These are phyloP conservation scores for Boletus pseudopeckii DNA, from an alignment of 768 basidiomycete genomes.

Conservation along the genomic window DNA sequence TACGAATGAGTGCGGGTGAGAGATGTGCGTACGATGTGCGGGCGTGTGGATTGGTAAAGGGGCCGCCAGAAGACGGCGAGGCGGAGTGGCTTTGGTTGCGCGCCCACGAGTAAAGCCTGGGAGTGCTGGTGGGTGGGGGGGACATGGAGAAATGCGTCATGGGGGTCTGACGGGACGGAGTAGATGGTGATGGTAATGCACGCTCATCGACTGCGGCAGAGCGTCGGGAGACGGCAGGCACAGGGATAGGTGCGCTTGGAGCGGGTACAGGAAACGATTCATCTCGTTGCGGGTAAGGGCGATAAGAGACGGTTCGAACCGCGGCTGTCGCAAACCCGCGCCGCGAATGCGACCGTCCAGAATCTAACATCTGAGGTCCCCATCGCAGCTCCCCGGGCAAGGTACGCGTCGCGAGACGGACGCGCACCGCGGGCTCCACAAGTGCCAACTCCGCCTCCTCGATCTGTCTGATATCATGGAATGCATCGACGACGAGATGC, in stretches of 20 bases:
- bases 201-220: conserved; percentile 21
- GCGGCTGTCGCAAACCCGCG: background rate
- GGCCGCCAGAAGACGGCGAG: conserved; percentile 36
- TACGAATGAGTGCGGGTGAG: conserved; percentile 44
- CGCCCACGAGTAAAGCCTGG: conserved; percentile 57
- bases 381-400: conserved; percentile 9
- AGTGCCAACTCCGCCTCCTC: conserved; percentile 5
- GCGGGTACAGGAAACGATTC: conserved; percentile 17
- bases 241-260: conserved; percentile 29
- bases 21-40: conserved; percentile 60
- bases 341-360: conserved; percentile 1
- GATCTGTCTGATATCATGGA: conserved; percentile 27
- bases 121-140: conserved; percentile 53
- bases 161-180: conserved; percentile 31
- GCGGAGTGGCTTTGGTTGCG: conserved; percentile 34
- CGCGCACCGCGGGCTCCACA: conserved; percentile 17
- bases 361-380: conserved; percentile 1
- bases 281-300: background rate
- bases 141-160: conserved; percentile 39
- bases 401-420: conserved; percentile 22
- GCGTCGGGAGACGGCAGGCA: conserved; percentile 25
- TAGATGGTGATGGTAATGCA: conserved; percentile 22
- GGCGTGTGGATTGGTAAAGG: conserved; percentile 55
- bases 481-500: conserved; percentile 37
- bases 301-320: background rate